phyloP scores from a whole-genome alignment of 306 rosid genomes.

The Acacia melanoxylon region DNA sequence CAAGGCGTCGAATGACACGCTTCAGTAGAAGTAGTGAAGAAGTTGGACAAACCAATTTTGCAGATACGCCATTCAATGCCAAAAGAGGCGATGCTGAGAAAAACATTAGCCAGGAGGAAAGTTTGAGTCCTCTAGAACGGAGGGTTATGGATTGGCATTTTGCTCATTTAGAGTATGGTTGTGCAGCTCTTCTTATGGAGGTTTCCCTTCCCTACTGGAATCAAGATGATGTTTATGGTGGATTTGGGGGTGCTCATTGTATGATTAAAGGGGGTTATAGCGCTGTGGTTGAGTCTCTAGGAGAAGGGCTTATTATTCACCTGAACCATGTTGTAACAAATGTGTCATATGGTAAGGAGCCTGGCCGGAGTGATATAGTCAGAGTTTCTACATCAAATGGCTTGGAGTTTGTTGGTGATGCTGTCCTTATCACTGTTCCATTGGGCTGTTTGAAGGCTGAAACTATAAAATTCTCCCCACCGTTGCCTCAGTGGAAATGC shows the following conservation, averaged over 20 bases:
- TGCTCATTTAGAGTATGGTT: constrained; percentile 98
- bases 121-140: constrained; percentile 89
- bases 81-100: constrained; percentile 33
- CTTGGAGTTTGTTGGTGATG: constrained; percentile 74
- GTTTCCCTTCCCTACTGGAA: constrained; percentile 99
- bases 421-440: constrained; percentile 88
- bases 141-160: constrained; percentile 99
- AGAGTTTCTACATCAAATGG: constrained; percentile 82
- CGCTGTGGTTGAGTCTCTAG: constrained; percentile 85
- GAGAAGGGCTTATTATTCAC: constrained; percentile 74
- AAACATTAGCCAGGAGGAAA: constrained; percentile 42
- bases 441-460: constrained; percentile 98
- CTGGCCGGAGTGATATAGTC: constrained; percentile 54
- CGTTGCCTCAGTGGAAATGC: constrained; percentile 88
- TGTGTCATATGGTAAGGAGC: constrained; percentile 63
- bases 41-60: constrained; percentile 39
- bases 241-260: constrained; percentile 99
- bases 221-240: constrained; percentile 98
- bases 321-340: constrained; percentile 78
- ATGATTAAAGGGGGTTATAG: constrained; percentile 99
- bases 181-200: constrained; percentile 90
- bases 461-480: constrained; percentile 82
- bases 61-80: constrained; percentile 37
- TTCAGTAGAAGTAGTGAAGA: constrained; percentile 47
- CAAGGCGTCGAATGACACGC: constrained; percentile 64